Percentiles rank a stretch among this genome's conserved stretches.
Evolutionary conservation across 2,329 filamentous ascomycete species (phyloP).

Genomic region (Stachybotrys echinatus): DNA sequence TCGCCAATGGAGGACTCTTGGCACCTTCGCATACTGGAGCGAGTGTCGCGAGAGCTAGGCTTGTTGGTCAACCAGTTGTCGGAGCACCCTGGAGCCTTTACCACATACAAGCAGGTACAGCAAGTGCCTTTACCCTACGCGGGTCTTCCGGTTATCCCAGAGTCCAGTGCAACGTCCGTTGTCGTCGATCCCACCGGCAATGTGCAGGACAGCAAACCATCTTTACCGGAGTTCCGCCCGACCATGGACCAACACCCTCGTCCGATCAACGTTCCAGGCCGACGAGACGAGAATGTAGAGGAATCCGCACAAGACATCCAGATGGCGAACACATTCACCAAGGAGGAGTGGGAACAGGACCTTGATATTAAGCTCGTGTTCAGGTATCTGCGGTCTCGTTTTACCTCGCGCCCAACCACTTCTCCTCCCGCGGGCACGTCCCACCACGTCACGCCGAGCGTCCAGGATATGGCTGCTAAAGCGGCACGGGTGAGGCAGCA

Average conservation of each 20-base stretch:
- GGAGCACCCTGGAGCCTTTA: constrained; percentile 78
- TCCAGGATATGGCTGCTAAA: constrained; percentile 66
- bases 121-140: constrained; percentile 69
- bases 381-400: constrained; percentile 74
- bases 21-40: constrained; percentile 75
- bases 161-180: constrained; percentile 32
- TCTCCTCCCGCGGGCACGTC: constrained; percentile 36
- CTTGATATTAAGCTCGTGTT: constrained; percentile 91
- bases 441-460: constrained; percentile 42
- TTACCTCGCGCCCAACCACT: constrained; percentile 47
- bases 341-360: constrained; percentile 91
- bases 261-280: constrained; percentile 29
- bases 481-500: constrained; percentile 82
- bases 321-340: constrained; percentile 39
- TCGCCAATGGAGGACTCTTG: constrained; percentile 45
- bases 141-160: constrained; percentile 63
- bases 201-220: constrained; percentile 13
- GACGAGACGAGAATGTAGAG: constrained; percentile 13
- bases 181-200: constrained; percentile 17
- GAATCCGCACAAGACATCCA: constrained; percentile 16
- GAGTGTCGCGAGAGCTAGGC: constrained; percentile 82
- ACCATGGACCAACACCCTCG: constrained; percentile 33
- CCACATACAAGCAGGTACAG: constrained; percentile 66
- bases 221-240: constrained; percentile 39
- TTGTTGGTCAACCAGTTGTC: constrained; percentile 77